phyloP scores from a whole-genome alignment of 257 asterid genomes.

The Dorcoceras hygrometricum region DNA sequence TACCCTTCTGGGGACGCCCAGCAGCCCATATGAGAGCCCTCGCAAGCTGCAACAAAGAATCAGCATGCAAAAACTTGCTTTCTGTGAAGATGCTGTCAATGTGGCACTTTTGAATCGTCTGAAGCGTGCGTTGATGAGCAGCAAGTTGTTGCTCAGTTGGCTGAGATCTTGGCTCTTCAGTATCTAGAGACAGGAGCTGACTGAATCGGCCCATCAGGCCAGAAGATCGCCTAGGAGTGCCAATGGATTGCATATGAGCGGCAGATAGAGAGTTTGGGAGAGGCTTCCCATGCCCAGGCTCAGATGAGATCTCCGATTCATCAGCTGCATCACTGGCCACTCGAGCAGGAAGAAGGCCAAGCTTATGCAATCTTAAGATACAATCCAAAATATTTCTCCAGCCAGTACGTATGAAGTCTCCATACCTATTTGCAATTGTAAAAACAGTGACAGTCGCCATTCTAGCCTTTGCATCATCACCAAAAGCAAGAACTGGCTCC shows the following conservation, averaged over 20 bases:
- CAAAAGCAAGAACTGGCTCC: slow-evolving; percentile 93
- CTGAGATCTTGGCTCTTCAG: slow-evolving; percentile 93
- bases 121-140: slow-evolving; percentile 95
- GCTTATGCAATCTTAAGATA: slow-evolving; percentile 86
- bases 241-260: slow-evolving; percentile 68
- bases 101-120: slow-evolving; percentile 91
- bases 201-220: slow-evolving; percentile 97
- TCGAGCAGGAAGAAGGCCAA: slow-evolving; percentile 96
- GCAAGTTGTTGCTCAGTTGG: slow-evolving; percentile 96
- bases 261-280: slow-evolving; percentile 68
- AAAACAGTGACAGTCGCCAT: slow-evolving; percentile 94
- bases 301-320: slow-evolving; percentile 77
- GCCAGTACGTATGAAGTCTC: slow-evolving; percentile 87
- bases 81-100: slow-evolving; percentile 91
- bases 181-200: slow-evolving; percentile 86
- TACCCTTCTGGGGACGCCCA: slow-evolving; percentile 87
- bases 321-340: slow-evolving; percentile 97
- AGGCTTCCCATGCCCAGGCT: slow-evolving; percentile 83
- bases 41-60: slow-evolving; percentile 86
- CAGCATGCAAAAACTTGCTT: slow-evolving; percentile 83
- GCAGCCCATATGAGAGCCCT: slow-evolving; percentile 96
- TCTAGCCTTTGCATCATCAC: slow-evolving; percentile 92
- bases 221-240: slow-evolving; percentile 93
- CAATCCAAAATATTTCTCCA: slow-evolving; percentile 96
- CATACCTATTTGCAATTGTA: slow-evolving; percentile 84